Evolutionary conservation across 345 rosid genomes (phyloP).

Genomic region (Mangifera indica): DNA sequence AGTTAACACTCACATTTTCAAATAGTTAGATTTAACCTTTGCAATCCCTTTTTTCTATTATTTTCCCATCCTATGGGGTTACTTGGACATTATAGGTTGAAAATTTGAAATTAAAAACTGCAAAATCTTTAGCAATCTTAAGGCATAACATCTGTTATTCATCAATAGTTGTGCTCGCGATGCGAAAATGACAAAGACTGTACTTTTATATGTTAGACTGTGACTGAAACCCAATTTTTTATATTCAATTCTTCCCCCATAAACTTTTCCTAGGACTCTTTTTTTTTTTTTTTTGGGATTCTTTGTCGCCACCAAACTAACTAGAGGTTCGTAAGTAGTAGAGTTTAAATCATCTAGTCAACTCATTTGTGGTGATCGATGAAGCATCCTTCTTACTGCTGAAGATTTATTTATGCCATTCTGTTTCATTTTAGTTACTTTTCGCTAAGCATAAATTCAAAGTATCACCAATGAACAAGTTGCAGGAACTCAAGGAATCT

Average conservation of each 20-base stretch:
- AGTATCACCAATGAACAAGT: conserved; percentile 9
- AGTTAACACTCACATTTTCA: no score
- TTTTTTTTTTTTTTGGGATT: no score
- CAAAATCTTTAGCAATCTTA: neutral
- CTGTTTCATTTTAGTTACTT: neutral
- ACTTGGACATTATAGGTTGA: neutral
- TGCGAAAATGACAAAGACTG: neutral
- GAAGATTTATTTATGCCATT: neutral
- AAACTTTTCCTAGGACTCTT: neutral
- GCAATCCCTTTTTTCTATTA: neutral
- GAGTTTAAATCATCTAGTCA: neutral
- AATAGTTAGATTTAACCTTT: neutral
- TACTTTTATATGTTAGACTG: neutral
- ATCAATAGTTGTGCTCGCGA: neutral
- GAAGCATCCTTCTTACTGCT: neutral
- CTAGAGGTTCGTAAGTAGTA: neutral
- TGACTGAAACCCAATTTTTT: neutral
- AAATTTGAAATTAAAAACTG: neutral
- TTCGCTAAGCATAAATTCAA: conserved; percentile 12
- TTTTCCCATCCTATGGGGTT: neutral
- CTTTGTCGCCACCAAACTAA: neutral
- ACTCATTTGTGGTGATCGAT: neutral
- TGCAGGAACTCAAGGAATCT: neutral
- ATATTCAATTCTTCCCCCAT: neutral
- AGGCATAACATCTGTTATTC: neutral